Conservation (phyloP, 768 basidiomycete species). For the Boletus speciosus region DNA sequence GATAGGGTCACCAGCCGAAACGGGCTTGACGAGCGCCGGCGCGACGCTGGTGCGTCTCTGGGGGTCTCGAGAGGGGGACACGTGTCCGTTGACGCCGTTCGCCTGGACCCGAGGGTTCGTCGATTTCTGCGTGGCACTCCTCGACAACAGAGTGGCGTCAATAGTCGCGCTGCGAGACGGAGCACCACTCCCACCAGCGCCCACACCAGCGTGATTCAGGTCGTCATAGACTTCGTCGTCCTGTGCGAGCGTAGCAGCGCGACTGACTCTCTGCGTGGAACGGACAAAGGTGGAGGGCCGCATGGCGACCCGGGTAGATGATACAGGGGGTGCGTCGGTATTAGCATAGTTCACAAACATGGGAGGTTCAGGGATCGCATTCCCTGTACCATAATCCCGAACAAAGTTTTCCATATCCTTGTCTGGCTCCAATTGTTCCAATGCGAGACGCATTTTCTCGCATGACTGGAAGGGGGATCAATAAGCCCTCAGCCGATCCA, state of each 20-base stretch:
- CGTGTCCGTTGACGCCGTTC: conserved; percentile 32
- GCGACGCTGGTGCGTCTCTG: conserved; percentile 27
- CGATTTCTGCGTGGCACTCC: conserved; percentile 32
- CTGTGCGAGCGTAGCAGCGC: conserved; percentile 22
- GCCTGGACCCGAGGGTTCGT: conserved; percentile 29
- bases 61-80: conserved; percentile 21
- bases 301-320: conserved; percentile 52
- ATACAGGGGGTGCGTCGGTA: conserved; percentile 60
- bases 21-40: conserved; percentile 24
- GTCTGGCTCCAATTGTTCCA: conserved; percentile 87
- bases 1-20: conserved; percentile 49
- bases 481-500: neutral
- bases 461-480: conserved; percentile 60
- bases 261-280: conserved; percentile 34
- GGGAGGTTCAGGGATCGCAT: conserved; percentile 83
- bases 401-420: conserved; percentile 90
- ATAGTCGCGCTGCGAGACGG: conserved; percentile 34
- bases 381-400: conserved; percentile 83
- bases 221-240: conserved; percentile 53
- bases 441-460: conserved; percentile 78
- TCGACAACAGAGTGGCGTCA: conserved; percentile 26
- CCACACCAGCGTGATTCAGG: conserved; percentile 57
- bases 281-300: conserved; percentile 55
- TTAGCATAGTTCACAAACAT: conserved; percentile 79
- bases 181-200: conserved; percentile 53